Evolutionary conservation across 495 filamentous ascomycete genomes (phyloP).

Genomic region (Haplographium delicatum): DNA sequence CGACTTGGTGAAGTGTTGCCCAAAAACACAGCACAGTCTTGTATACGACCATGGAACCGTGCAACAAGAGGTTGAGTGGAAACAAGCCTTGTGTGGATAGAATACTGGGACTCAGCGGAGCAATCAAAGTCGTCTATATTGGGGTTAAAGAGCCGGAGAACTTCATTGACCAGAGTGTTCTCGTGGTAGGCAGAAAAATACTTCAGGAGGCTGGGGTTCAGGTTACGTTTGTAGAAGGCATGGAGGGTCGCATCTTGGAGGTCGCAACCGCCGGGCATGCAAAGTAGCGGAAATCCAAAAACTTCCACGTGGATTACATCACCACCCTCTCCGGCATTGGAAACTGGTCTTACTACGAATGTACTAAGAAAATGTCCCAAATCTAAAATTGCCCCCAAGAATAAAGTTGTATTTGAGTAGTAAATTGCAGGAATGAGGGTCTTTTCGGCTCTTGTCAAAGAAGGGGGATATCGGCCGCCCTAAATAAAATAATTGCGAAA

Average conservation of each 20-base stretch:
- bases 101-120: conserved; percentile 55
- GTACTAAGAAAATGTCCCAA: too few relatives aligned
- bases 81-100: conserved; percentile 80
- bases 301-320: too few relatives aligned
- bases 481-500: too few relatives aligned
- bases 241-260: conserved; percentile 72
- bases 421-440: too few relatives aligned
- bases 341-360: too few relatives aligned
- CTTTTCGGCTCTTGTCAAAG: too few relatives aligned
- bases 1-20: conserved; percentile 44
- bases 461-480: too few relatives aligned
- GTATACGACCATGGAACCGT: conserved; percentile 94
- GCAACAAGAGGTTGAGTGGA: conserved; percentile 70
- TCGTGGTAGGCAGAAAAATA: conserved; percentile 62
- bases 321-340: too few relatives aligned
- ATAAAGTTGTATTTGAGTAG: too few relatives aligned
- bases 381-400: too few relatives aligned
- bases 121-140: conserved; percentile 71
- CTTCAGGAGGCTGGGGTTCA: conserved; percentile 63
- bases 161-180: conserved; percentile 67
- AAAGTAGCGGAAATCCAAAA: too few relatives aligned
- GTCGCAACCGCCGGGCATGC: conserved; percentile 81
- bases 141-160: conserved; percentile 81
- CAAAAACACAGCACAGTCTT: conserved; percentile 51
- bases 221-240: conserved; percentile 61